These are phyloP conservation scores for Alternaria sp. DNA, from an alignment of 2,329 filamentous ascomycete species.

Conservation along the genomic window DNA sequence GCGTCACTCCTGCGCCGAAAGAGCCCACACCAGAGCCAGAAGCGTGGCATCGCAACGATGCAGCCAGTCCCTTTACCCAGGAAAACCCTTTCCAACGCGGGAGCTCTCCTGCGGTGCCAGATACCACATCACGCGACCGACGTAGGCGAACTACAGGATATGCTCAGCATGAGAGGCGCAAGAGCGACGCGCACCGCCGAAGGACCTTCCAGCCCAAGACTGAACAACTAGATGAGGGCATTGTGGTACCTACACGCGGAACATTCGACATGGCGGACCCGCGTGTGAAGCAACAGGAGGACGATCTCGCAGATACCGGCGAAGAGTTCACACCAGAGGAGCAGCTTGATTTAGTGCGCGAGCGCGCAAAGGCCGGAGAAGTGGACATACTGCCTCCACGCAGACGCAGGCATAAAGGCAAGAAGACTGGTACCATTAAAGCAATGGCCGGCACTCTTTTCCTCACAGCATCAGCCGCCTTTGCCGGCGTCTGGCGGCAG, in stretches of 20 bases:
- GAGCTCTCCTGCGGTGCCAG: conserved; percentile 67
- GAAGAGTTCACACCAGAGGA: conserved; percentile 97
- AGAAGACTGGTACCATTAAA: conserved; percentile 61
- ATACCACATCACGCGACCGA: conserved; percentile 54
- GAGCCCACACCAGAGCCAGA: conserved; percentile 61
- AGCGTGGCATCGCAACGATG: conserved; percentile 52
- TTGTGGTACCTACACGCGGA: conserved; percentile 63
- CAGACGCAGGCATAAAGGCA: conserved; percentile 41
- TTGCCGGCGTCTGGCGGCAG: conserved; percentile 85
- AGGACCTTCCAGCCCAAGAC: conserved; percentile 54
- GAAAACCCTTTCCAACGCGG: conserved; percentile 96
- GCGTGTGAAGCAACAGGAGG: conserved; percentile 52
- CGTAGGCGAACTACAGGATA: conserved; percentile 62
- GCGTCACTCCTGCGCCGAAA: conserved; percentile 54
- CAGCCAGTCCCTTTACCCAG: conserved; percentile 77
- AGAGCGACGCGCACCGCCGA: conserved; percentile 54
- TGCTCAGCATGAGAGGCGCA: conserved; percentile 53
- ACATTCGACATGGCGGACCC: conserved; percentile 67
- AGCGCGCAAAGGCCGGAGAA: conserved; percentile 67
- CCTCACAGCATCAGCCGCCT: conserved; percentile 72
- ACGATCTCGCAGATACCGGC: conserved; percentile 68
- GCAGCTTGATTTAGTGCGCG: conserved; percentile 75
- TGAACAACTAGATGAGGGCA: conserved; percentile 61
- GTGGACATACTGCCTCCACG: conserved; percentile 58
- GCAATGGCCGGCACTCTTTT: conserved; percentile 76